Conservation (phyloP, 2,329 filamentous ascomycete species). For the Xylaria digitata region DNA sequence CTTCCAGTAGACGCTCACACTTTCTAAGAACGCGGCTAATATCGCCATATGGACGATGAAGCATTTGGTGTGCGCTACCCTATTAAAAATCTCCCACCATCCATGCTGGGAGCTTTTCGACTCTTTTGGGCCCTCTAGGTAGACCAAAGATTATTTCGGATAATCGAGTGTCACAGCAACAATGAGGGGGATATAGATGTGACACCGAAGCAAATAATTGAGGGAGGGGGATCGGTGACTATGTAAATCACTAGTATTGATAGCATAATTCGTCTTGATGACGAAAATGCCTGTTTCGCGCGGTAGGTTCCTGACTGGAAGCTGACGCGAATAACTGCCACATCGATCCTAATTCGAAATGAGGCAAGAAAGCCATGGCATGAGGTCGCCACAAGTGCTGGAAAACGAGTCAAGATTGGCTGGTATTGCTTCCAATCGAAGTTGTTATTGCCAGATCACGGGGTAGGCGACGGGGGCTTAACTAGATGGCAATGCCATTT, state of each 20-base stretch:
- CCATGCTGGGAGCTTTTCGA: not conserved
- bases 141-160: not conserved
- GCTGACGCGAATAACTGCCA: slow-evolving; percentile 2
- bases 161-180: slow-evolving; percentile 12
- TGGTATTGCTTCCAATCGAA: slow-evolving; percentile 12
- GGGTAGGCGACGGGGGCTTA: slow-evolving; percentile 8
- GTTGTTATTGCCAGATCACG: slow-evolving; percentile 18
- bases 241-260: not conserved
- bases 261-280: slow-evolving; percentile 10
- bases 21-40: slow-evolving; percentile 12
- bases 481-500: slow-evolving; percentile 27
- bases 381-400: not conserved
- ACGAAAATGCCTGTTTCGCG: not conserved
- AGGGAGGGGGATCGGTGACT: slow-evolving; percentile 1
- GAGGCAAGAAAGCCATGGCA: slow-evolving; percentile 2
- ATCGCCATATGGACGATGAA: slow-evolving; percentile 5
- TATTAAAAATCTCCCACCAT: not conserved
- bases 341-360: slow-evolving; percentile 7
- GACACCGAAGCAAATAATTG: not conserved
- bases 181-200: not conserved
- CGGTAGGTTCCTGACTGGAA: slow-evolving; percentile 1
- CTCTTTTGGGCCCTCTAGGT: not conserved
- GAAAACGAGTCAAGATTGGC: slow-evolving; percentile 12
- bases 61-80: slow-evolving; percentile 6
- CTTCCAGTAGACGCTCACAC: slow-evolving; percentile 6